A percentile compares a stretch with the other conserved stretches of the same genome.
Evolutionary conservation across 2,329 filamentous ascomycete genomes (phyloP).

Genomic region (Penicillium sp.): DNA sequence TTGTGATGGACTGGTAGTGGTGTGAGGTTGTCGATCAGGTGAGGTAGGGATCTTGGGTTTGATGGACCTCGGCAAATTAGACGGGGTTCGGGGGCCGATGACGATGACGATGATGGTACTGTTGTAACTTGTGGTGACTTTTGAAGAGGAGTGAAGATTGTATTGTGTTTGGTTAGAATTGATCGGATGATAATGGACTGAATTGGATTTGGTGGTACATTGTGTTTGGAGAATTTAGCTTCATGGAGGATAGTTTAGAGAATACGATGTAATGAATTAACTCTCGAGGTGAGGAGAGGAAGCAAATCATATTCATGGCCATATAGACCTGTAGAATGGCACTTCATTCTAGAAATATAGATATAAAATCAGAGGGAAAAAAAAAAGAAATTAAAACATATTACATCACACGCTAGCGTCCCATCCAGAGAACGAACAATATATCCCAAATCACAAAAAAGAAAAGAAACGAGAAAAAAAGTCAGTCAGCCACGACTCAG

Average conservation of each 20-base stretch:
- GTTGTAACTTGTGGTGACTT: not conserved
- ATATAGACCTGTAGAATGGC: not conserved
- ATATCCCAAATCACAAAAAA: slow-evolving; percentile 11
- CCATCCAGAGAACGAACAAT: slow-evolving; percentile 7
- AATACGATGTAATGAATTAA: not conserved
- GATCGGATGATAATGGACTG: not conserved
- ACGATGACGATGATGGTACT: not conserved
- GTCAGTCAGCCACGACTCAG: not conserved
- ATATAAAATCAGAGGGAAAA: not conserved
- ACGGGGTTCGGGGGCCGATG: slow-evolving; percentile 6
- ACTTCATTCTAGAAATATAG: slow-evolving; percentile 8
- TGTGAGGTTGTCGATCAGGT: slow-evolving; percentile 9
- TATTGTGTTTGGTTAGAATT: not conserved
- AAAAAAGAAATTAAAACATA: slow-evolving; percentile 13
- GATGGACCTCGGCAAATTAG: slow-evolving; percentile 24
- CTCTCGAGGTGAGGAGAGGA: not conserved
- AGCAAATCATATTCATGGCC: not conserved
- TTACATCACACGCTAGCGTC: slow-evolving; percentile 33
- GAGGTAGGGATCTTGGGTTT: not conserved
- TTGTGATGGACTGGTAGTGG: not conserved
- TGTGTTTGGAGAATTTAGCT: not conserved
- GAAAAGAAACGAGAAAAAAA: not conserved
- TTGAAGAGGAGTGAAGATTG: not conserved
- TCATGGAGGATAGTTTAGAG: not conserved
- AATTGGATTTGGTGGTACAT: not conserved